phyloP scores from a whole-genome alignment of 1,284 basidiomycete species.

The Trametes pubescens region DNA sequence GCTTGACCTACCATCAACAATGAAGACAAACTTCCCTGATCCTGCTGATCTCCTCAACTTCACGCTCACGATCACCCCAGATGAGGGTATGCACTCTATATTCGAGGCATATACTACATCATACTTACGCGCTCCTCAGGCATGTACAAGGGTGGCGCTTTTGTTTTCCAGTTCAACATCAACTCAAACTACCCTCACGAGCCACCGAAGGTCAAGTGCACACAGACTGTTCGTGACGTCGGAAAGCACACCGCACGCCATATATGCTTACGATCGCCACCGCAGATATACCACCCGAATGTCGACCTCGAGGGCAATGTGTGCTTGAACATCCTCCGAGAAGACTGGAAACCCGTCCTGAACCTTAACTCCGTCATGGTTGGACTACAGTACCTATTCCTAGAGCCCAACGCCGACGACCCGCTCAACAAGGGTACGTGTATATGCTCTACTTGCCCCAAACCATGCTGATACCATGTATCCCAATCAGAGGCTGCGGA shows the following conservation, averaged over 20 bases:
- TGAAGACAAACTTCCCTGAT: slow-evolving; percentile 95
- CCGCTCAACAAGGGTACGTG: slow-evolving; percentile 94
- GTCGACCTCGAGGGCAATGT: slow-evolving; percentile 98
- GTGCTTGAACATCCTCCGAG: slow-evolving; percentile 95
- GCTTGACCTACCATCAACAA: slow-evolving; percentile 94
- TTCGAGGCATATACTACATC: background rate
- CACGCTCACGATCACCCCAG: slow-evolving; percentile 92
- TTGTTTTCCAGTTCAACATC: slow-evolving; percentile 94
- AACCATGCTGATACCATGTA: slow-evolving; percentile 2
- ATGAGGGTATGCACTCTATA: slow-evolving; percentile 77
- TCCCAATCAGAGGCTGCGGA: slow-evolving; percentile 85
- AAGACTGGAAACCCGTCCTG: slow-evolving; percentile 99
- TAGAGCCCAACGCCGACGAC: slow-evolving; percentile 99
- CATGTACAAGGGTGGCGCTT: slow-evolving; percentile 97
- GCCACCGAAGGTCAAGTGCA: slow-evolving; percentile 98
- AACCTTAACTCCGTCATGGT: slow-evolving; percentile 98
- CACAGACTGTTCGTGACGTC: slow-evolving; percentile 79
- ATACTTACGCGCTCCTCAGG: slow-evolving; percentile 57
- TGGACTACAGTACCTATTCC: slow-evolving; percentile 96
- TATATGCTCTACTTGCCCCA: slow-evolving; percentile 5
- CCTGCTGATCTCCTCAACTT: slow-evolving; percentile 96
- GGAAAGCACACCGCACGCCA: background rate
- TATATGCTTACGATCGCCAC: background rate
- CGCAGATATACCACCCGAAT: slow-evolving; percentile 98
- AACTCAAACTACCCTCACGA: slow-evolving; percentile 99